phyloP scores from a whole-genome alignment of 2,329 filamentous ascomycete species.

The Stagonosporopsis tanaceti region DNA sequence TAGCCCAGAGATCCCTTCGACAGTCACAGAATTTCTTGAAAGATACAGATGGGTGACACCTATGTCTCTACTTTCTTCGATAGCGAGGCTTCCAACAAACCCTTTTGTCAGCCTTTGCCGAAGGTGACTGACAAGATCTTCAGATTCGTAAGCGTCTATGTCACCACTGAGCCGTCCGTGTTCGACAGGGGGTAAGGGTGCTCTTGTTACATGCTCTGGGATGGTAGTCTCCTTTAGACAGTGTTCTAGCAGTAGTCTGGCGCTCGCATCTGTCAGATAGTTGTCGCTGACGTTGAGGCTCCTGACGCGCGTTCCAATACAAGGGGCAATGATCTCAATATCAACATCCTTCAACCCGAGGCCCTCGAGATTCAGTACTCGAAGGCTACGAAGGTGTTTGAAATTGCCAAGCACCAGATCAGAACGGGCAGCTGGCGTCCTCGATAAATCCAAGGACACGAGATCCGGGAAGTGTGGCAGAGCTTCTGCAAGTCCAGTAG shows the following conservation, averaged over 20 bases:
- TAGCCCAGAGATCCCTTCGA: constrained; percentile 63
- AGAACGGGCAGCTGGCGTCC: constrained; percentile 59
- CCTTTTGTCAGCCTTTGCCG: constrained; percentile 47
- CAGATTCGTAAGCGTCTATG: constrained; percentile 44
- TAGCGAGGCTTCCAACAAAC: constrained; percentile 61
- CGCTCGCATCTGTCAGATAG: constrained; percentile 62
- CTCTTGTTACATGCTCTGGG: constrained; percentile 19
- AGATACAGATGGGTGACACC: constrained; percentile 69
- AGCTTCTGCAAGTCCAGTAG: constrained; percentile 60
- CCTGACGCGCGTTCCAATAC: constrained; percentile 61
- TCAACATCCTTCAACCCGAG: constrained; percentile 63
- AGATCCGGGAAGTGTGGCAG: constrained; percentile 62
- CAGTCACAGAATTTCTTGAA: constrained; percentile 62
- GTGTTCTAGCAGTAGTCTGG: constrained; percentile 60
- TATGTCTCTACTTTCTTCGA: constrained; percentile 62
- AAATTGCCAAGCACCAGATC: constrained; percentile 58
- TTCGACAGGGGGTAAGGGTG: constrained; percentile 33
- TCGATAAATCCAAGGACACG: constrained; percentile 66
- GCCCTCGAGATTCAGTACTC: constrained; percentile 64
- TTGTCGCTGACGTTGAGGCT: constrained; percentile 67
- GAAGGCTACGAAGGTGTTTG: constrained; percentile 58
- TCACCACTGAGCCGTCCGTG: constrained; percentile 47
- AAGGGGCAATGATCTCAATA: constrained; percentile 59
- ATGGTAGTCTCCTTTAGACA: constrained; percentile 54
- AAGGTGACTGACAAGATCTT: constrained; percentile 62